Evolutionary conservation across 202 grass and related monocot genomes (phyloP), one percentile per base, ranked within the genome.

Genomic region (Brachypodium distachyon): DNA sequence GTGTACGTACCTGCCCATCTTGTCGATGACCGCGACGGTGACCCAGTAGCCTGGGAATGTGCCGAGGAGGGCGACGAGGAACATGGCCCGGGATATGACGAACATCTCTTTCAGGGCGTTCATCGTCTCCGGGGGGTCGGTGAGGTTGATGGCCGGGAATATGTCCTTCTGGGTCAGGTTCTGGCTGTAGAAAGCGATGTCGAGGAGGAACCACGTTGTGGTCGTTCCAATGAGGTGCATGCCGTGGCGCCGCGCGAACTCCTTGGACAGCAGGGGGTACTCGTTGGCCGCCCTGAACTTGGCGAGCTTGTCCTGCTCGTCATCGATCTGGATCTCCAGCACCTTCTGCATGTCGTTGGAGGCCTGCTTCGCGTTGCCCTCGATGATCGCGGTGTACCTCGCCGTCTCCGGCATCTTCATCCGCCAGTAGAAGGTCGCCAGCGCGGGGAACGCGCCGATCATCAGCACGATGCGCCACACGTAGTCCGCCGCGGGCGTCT

Each of bases 331-430:
- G 7, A 80, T 62, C 4, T 86, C 74, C 34, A 89, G 60, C 67
- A 92, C 90, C 38, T 66, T 82, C 46, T 61, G 43, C 86, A 89
- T 89, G 74, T 92, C 78, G 26, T 23, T 63, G n/a, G 85, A 76
- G 5, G 90, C 90, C 76, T 85, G 82, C 80, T 89, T 92, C 18
- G 78, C 79, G 76, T 92, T 86, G 17, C 82, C 82, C 48, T 84
- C 82, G 70, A 92, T 84, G 3, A 92, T 63, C 12, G 90, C 86
- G 1, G 79, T 89, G 79, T 86, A 89, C 59, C 90, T 81, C 9
- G 86, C 75, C 60, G 90, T 92, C 80, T 92, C 90, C 4, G 86
- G 86, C 90, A 92, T 92, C 83, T 92, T 79, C 90, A 89, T 92
- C 70, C 90, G 57, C 86, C 86, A 92, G 82, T 92, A 92, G 79